These are phyloP conservation scores for Hypoxylon sp. DNA, from an alignment of 2,329 filamentous ascomycete genomes.

Conservation along the genomic window DNA sequence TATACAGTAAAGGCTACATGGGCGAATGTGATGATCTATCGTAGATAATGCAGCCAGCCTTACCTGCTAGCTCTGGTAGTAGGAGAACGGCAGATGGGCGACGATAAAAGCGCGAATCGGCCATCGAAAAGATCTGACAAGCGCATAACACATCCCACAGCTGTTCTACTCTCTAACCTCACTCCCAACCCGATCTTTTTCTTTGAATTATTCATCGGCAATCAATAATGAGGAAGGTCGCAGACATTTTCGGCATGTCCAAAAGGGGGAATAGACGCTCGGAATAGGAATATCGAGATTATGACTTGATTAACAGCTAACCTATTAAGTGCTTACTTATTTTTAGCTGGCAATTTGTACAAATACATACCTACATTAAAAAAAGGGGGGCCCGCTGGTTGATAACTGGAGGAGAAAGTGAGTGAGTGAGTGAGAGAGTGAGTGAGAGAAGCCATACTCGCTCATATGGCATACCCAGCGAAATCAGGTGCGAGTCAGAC, in stretches of 20 bases:
- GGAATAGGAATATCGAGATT: not conserved
- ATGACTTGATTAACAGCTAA: not conserved
- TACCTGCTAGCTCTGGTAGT: not conserved
- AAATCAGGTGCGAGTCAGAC: not conserved
- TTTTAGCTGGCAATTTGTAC: not conserved
- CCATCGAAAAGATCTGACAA: too few relatives aligned
- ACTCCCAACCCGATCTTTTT: not conserved
- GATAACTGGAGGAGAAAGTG: too few relatives aligned
- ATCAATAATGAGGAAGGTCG: slow-evolving; percentile 1
- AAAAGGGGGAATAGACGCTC: not conserved
- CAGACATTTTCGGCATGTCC: not conserved
- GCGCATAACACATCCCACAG: too few relatives aligned
- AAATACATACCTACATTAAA: too few relatives aligned
- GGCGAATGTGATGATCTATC: slow-evolving; percentile 18
- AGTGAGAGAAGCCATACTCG: too few relatives aligned
- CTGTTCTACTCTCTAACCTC: not conserved
- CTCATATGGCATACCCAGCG: not conserved
- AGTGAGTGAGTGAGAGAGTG: too few relatives aligned
- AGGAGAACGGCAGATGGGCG: too few relatives aligned
- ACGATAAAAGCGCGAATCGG: too few relatives aligned
- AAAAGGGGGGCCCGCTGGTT: too few relatives aligned
- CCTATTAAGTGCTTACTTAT: not conserved
- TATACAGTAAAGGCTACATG: not conserved
- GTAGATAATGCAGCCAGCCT: slow-evolving; percentile 21
- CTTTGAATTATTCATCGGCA: not conserved